phyloP scores from a whole-genome alignment of 2,329 filamentous ascomycete species.

The Cercospora sesami region DNA sequence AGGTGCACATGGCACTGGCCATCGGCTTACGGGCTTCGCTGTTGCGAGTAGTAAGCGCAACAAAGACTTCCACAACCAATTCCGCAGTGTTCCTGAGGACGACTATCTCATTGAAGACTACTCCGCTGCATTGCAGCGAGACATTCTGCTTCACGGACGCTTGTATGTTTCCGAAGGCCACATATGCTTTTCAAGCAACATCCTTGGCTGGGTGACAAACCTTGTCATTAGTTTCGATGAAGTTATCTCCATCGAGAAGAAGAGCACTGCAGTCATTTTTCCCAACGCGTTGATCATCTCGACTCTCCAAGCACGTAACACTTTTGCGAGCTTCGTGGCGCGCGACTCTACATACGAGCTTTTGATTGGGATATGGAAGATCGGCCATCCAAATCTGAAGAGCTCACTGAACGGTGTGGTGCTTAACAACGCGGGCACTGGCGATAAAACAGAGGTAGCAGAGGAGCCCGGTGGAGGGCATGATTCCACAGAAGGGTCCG shows the following conservation, averaged over 20 bases:
- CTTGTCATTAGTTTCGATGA: constrained; percentile 98
- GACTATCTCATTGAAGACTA: constrained; percentile 99
- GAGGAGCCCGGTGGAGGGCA: constrained; percentile 57
- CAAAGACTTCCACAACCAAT: constrained; percentile 87
- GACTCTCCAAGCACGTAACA: constrained; percentile 89
- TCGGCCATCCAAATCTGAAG: constrained; percentile 86
- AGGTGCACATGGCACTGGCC: constrained; percentile 57
- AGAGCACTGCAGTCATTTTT: constrained; percentile 91
- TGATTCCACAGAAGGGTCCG: constrained; percentile 62
- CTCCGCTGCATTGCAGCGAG: constrained; percentile 90
- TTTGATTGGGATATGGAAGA: constrained; percentile 97
- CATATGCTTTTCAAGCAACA: constrained; percentile 98
- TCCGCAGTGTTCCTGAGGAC: constrained; percentile 95
- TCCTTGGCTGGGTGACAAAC: constrained; percentile 96
- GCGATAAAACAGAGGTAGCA: constrained; percentile 87
- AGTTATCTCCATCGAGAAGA: constrained; percentile 93
- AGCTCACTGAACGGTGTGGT: constrained; percentile 87
- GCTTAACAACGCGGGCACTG: constrained; percentile 72
- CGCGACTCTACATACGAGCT: constrained; percentile 95
- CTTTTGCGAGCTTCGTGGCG: constrained; percentile 93
- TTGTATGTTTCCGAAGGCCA: constrained; percentile 97
- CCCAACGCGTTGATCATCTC: constrained; percentile 97
- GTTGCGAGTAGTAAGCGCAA: constrained; percentile 96
- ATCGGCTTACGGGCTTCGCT: constrained; percentile 89
- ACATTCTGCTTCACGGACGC: constrained; percentile 90